These are phyloP conservation scores for Phenoliferia sp. DNA, from an alignment of 1,284 basidiomycete genomes.

Conservation along the genomic window DNA sequence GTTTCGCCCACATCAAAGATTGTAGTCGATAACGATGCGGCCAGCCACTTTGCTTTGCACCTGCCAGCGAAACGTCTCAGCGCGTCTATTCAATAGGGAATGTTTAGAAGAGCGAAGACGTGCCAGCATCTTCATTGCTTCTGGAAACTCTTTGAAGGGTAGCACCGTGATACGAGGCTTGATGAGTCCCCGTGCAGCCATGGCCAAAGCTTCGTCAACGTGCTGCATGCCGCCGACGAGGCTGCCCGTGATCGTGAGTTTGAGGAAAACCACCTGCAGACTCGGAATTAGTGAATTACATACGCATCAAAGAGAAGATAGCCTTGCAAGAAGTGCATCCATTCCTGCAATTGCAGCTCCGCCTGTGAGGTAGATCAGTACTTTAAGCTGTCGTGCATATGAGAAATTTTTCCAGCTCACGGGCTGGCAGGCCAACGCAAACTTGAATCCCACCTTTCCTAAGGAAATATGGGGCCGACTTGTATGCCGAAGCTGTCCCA, in stretches of 20 bases:
- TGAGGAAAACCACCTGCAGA: constrained; percentile 38
- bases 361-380: background rate
- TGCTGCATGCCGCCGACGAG: constrained; percentile 35
- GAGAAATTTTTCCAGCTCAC: too few species aligned
- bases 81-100: too few species aligned
- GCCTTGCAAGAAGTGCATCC: constrained; percentile 37
- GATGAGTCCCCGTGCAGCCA: constrained; percentile 37
- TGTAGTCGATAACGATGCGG: constrained; percentile 37
- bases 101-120: background rate
- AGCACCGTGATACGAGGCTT: constrained; percentile 32
- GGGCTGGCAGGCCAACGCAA: constrained; percentile 21
- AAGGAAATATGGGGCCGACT: constrained; percentile 10
- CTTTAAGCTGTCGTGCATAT: background rate
- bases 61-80: too few species aligned
- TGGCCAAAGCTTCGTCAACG: constrained; percentile 38
- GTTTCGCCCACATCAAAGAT: too few species aligned
- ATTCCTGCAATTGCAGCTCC: constrained; percentile 31
- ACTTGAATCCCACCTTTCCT: constrained; percentile 16
- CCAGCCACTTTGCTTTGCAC: constrained; percentile 35
- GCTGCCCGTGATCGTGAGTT: constrained; percentile 29
- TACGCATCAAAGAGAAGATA: too few species aligned
- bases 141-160: constrained; percentile 34
- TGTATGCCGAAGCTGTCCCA: constrained; percentile 14
- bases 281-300: too few species aligned
- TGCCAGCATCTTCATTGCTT: background rate